Base-by-base conservation (phyloP, 148 eudicot genomes). In the Silene uniflora region DNA sequence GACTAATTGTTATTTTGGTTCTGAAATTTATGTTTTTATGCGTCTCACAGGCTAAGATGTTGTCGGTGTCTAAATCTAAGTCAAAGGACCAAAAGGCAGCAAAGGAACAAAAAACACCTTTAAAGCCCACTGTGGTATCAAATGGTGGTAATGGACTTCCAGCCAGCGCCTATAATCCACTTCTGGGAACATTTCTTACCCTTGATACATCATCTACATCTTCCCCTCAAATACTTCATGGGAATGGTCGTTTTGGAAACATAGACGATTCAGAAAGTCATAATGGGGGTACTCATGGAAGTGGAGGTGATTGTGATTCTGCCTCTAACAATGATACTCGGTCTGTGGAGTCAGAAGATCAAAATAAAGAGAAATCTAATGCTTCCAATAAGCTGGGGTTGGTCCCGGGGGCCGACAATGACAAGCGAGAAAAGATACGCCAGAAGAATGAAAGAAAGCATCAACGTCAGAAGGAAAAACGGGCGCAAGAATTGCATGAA, bases 321-420 rank as follows among this genome's bases (percentile, higher is more conserved):
- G 84, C 90, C 72, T 95, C 97, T 74, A 93, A 93, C 77, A 87
- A 88, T 71, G 99, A 87, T 46, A 92, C 90, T 60, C 89, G 94
- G 77, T 95, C 99, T 64, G 96, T 96, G 79, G 99, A 92, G 82
- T 95, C 97, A 68, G 99, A 95, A 76, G 99, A 95, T 35, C 96
- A 84, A 44, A 77, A 77, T 65, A 95, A 92, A 86, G 99, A 94
- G 44, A 95, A 91, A 86, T n/a, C 80, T 61, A 81, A 79, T 73
- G 67, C 75, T 23, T 56, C 83, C 3, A 24, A 52, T 11, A 88
- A 88, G 69, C 91, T 77, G 65, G 97, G 92, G 75, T 81, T 73
- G 7, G 81, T 92, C 70, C 92, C 96, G 44, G 99, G 96, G 63
- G 86, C 91, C 54, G 97, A 95, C 75, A 88, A 85, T 84, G 99